These are phyloP conservation scores for Roridomyces roridus DNA, from an alignment of 768 basidiomycete genomes.

Conservation along the genomic window DNA sequence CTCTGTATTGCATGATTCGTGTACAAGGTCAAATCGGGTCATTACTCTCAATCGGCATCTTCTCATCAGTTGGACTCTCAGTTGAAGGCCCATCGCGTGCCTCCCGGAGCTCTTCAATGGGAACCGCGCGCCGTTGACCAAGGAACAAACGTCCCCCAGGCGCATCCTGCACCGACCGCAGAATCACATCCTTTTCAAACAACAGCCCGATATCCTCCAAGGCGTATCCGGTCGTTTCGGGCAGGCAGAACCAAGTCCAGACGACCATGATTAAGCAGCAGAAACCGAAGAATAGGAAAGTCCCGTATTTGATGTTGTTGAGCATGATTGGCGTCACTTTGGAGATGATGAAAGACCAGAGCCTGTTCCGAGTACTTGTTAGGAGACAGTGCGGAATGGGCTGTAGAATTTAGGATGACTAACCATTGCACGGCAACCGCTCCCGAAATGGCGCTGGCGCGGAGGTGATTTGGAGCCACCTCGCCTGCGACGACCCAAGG, in stretches of 20 bases:
- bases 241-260: slow-evolving; percentile 52
- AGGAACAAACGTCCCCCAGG: slow-evolving; percentile 45
- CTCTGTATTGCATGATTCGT: no score
- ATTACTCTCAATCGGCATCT: no score
- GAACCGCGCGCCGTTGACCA: slow-evolving; percentile 30
- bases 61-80: no score
- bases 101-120: background rate
- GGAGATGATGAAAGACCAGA: slow-evolving; percentile 52
- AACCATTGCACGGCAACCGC: slow-evolving; percentile 48
- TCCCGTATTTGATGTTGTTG: slow-evolving; percentile 41
- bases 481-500: slow-evolving; percentile 52
- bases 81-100: no score
- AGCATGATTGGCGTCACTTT: slow-evolving; percentile 48
- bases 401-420: no score
- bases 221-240: slow-evolving; percentile 52
- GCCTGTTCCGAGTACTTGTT: no score
- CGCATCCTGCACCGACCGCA: slow-evolving; percentile 46
- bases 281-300: slow-evolving; percentile 49
- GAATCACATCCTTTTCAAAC: slow-evolving; percentile 45
- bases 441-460: slow-evolving; percentile 42
- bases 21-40: no score
- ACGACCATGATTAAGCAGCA: slow-evolving; percentile 47
- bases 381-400: no score
- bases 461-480: slow-evolving; percentile 51
- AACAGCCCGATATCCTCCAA: slow-evolving; percentile 53